Evolutionary conservation across 169 alveolate species (phyloP), one percentile per base, ranked within the genome.

Genomic region (Cryptosporidium viatorum): DNA sequence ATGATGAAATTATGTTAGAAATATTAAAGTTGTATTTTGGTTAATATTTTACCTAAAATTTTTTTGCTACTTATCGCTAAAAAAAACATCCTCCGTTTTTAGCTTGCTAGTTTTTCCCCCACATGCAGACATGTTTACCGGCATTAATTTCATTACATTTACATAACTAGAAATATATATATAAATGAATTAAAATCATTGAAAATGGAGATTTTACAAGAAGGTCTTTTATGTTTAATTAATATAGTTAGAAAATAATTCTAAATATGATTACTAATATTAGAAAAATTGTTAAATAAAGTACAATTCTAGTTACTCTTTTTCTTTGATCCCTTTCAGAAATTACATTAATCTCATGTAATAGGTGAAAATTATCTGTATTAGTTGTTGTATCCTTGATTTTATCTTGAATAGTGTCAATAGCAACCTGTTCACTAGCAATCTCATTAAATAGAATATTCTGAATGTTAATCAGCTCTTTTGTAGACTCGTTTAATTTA

Each of bases 401-500:
- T 26, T 58, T 35, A 18, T 55, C 70, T 73, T 51, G 59, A 39
- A 73, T 21, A 6, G 10, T 12, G 9, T 73, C 70, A 18, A 73
- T 37, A 35, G 21, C 33, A 18, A 12, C 37, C 23, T 55, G 55
- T 2, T 29, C n/a, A 18, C 23, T 0, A 0, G 14, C 70, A 29
- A 73, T 73, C 55, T 73, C 86, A 39, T 23, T 55, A 0, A 55
- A 35, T 31, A 73, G 12, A 3, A 73, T 55, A 0, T 62, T 31
- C 18, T 73, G 86, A 55, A 73, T 73, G 4, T 58, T 31, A 18
- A 33, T 23, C 43, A 73, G 8, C 43, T 73, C 86, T 16, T 29
- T 55, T 39, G 71, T 70, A 21, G 86, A 73, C 9, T 73, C 68
- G 16, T 73, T 55, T 33, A 73, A 2, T 41, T 33, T 73, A 52